Conservation (phyloP, 108 stramenopile species). For the Cyclotella cryptica region DNA sequence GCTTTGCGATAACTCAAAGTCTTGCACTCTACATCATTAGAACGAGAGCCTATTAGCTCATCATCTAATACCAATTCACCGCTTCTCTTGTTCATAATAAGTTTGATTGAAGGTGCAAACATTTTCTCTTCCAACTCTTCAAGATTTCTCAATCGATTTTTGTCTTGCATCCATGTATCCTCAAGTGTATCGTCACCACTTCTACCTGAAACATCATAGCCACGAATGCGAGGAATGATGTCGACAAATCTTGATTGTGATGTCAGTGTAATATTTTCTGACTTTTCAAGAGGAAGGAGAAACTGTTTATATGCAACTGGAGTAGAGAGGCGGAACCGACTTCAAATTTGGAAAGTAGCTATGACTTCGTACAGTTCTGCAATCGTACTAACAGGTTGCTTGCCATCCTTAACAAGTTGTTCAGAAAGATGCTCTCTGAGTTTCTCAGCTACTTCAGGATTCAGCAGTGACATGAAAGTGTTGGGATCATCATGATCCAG, state of each 20-base stretch:
- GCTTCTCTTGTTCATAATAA: background rate
- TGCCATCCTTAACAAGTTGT: background rate
- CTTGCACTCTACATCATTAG: background rate
- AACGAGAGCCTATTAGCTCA: background rate
- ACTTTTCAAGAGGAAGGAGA: background rate
- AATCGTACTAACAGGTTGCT: background rate
- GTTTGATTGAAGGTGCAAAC: background rate
- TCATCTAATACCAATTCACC: background rate
- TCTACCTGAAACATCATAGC: background rate
- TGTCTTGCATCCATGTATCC: background rate
- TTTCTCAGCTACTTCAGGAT: background rate
- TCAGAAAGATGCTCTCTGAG: background rate
- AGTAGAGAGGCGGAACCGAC: background rate
- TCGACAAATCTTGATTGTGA: background rate
- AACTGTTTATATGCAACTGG: no score
- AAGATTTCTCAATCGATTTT: background rate
- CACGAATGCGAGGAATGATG: background rate
- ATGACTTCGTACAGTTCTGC: background rate
- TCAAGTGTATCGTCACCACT: background rate
- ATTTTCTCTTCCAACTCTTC: conserved; percentile 1
- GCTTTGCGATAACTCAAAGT: background rate
- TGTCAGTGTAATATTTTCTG: background rate
- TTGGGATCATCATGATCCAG: background rate
- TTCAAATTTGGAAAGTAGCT: no score
- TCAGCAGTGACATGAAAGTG: background rate